A percentile compares a stretch with the other conserved stretches of the same genome.
Conservation (phyloP, 345 rosid species). For the Carallia pectinifolia region DNA sequence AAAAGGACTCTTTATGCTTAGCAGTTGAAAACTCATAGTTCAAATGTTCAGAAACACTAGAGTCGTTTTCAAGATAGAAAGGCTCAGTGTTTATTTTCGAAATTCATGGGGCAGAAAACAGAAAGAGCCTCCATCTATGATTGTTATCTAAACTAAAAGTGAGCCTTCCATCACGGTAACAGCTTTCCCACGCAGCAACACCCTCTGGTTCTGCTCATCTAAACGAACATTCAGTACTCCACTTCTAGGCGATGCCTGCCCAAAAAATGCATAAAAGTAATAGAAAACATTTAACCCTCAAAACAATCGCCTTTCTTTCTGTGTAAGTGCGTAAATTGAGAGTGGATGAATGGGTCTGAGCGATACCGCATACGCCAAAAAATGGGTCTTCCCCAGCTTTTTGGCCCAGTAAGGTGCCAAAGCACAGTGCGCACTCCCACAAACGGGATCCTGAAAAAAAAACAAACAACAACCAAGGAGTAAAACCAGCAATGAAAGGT, state of each 20-base stretch:
- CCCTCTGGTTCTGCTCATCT: slow-evolving; percentile 50
- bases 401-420: slow-evolving; percentile 68
- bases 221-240: slow-evolving; percentile 53
- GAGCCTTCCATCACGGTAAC: slow-evolving; percentile 65
- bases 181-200: slow-evolving; percentile 64
- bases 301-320: not conserved
- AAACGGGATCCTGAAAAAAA: slow-evolving; percentile 67
- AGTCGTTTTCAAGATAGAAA: too few species aligned
- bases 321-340: not conserved
- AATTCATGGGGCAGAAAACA: too few species aligned
- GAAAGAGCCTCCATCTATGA: too few species aligned
- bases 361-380: slow-evolving; percentile 58
- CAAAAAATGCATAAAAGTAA: not conserved
- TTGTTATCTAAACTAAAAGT: slow-evolving; percentile 37
- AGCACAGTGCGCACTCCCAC: slow-evolving; percentile 80
- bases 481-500: not conserved
- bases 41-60: too few species aligned
- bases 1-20: too few species aligned
- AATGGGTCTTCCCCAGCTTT: slow-evolving; percentile 59
- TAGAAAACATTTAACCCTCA: not conserved
- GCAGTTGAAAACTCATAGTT: too few species aligned
- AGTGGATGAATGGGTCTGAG: not conserved
- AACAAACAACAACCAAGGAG: not conserved
- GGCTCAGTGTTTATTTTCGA: too few species aligned
- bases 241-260: slow-evolving; percentile 57